Conservation (phyloP, 768 basidiomycete species). For the Lactifluus pinguis region DNA sequence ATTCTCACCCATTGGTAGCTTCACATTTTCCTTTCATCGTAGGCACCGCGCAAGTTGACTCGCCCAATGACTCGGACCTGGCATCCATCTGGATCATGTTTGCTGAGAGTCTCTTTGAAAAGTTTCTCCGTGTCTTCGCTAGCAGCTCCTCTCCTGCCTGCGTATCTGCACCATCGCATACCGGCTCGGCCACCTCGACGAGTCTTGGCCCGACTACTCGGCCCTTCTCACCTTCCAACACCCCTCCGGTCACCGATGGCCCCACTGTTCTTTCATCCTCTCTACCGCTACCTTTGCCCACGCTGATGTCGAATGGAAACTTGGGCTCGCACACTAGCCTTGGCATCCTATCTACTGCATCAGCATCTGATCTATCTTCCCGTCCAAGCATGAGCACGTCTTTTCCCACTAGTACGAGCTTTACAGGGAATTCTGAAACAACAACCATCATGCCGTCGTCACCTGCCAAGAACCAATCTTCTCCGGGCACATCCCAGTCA, state of each 20-base stretch:
- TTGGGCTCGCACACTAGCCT: background rate
- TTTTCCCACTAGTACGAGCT: background rate
- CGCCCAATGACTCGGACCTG: background rate
- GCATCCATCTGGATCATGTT: background rate
- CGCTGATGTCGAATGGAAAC: background rate
- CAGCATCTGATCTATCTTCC: background rate
- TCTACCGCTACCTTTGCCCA: background rate
- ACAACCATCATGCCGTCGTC: background rate
- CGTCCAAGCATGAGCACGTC: background rate
- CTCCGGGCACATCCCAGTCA: background rate
- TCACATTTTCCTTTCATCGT: background rate
- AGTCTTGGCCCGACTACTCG: background rate
- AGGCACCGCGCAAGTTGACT: background rate
- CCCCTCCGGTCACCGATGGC: background rate
- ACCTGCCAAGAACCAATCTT: background rate
- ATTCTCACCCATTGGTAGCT: background rate
- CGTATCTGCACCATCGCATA: background rate
- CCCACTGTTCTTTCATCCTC: background rate
- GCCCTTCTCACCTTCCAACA: background rate
- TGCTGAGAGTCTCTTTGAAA: background rate
- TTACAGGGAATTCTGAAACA: background rate
- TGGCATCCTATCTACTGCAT: background rate
- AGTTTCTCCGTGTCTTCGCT: background rate
- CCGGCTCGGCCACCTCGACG: background rate
- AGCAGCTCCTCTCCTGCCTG: background rate